Base-by-base conservation (phyloP, 331 rosid genomes). In the Cydonia oblonga region DNA sequence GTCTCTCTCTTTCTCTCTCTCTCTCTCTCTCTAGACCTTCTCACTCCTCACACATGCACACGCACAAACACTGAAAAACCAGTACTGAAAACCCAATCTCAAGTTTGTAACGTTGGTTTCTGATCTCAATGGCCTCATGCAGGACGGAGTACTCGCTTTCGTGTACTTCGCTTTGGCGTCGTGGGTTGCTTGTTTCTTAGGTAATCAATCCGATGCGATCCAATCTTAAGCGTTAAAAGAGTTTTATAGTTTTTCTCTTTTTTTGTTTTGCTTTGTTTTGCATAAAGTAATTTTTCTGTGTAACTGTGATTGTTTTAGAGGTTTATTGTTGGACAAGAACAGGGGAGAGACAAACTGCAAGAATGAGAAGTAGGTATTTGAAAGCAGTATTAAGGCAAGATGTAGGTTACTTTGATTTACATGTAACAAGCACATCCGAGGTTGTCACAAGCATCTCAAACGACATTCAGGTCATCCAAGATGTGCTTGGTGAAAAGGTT, bases 251-350 rank as follows among this genome's bases (percentile, higher is more conserved):
- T 9, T 38, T 66, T 64, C 53, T 52, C 29, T 35, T 60, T 6
- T 29, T 2, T 10, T 19, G n/a, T n/a, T 60, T 40, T 7, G 64
- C 44, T 10, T 24, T 8, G 5, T 46, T 22, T 51, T 20, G 32
- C 15, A 20, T 5, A 22, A 28, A 49, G 7, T 19, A 33, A 16
- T 24, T 22, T 22, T 28, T 13, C 1, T 15, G 22, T 5, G 19
- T 7, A 9, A 20, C 4, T 3, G 1, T 4, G 14, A 42, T 20
- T 67, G 49, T 61, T 68, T 32, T 66, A 91, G 93, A 91, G 85
- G 97, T 93, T 19, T 91, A 81, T 71, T 91, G 97, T 44, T 91
- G 97, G 97, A 86, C 97, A 32, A 86, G 93, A 84, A 91, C 97
- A 3, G 93, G 87, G 7, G 96, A 89, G 75, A 78, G 96, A 69